These are phyloP conservation scores for Zygosaccharomyces siamensis DNA, from an alignment of 805 yeast species.

Conservation along the genomic window DNA sequence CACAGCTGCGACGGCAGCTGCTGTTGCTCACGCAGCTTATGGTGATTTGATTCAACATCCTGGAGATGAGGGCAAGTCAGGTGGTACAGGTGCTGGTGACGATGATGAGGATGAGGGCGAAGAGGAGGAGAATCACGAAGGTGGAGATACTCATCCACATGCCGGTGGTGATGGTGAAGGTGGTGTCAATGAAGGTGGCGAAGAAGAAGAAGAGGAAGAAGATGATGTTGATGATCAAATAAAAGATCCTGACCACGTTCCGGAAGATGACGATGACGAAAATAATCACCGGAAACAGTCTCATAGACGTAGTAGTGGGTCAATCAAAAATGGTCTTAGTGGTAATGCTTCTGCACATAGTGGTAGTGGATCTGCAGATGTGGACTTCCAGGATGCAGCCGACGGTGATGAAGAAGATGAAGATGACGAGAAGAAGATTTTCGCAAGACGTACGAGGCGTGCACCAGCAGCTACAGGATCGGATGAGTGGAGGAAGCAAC, in stretches of 20 bases:
- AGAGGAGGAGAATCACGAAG: not conserved
- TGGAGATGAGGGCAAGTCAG: constrained; percentile 13
- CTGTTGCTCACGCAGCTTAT: constrained; percentile 29
- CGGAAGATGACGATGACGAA: constrained; percentile 10
- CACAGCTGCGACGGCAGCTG: constrained; percentile 22
- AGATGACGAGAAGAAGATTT: constrained; percentile 16
- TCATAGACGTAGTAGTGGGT: not conserved
- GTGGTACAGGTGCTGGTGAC: constrained; percentile 3
- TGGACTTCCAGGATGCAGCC: not conserved
- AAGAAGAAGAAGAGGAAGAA: constrained; percentile 15
- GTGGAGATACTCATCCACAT: not conserved
- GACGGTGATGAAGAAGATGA: constrained; percentile 8
- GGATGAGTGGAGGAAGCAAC: constrained; percentile 40
- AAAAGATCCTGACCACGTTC: constrained; percentile 17
- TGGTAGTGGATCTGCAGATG: constrained; percentile 3
- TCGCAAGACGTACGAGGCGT: constrained; percentile 28
- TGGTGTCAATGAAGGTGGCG: constrained; percentile 10
- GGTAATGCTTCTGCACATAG: constrained; percentile 2
- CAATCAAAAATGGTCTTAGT: constrained; percentile 6
- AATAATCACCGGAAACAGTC: constrained; percentile 4
- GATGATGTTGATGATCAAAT: constrained; percentile 19
- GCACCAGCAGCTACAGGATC: constrained; percentile 29
- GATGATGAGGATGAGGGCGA: constrained; percentile 10
- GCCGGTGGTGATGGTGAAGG: constrained; percentile 4
- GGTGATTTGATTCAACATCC: constrained; percentile 25